phyloP scores from a whole-genome alignment of 2,329 filamentous ascomycete species.

The Penicillium sp. region DNA sequence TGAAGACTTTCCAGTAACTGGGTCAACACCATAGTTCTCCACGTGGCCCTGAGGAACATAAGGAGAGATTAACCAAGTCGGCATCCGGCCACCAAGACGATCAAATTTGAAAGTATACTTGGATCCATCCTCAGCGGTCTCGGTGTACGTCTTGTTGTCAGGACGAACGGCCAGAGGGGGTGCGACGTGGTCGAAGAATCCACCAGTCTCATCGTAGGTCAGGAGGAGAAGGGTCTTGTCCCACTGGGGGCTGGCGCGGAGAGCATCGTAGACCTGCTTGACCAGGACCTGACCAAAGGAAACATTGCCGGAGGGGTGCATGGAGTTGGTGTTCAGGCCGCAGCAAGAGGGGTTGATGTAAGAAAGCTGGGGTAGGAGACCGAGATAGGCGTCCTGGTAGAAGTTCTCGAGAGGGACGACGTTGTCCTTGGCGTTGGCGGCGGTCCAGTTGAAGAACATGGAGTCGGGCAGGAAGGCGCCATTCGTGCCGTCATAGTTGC shows the following conservation, averaged over 20 bases:
- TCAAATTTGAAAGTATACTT: constrained; percentile 34
- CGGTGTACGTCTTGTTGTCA: constrained; percentile 42
- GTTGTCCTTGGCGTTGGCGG: constrained; percentile 27
- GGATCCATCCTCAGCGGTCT: constrained; percentile 30
- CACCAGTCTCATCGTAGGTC: constrained; percentile 43
- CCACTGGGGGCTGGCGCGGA: constrained; percentile 42
- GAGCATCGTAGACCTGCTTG: constrained; percentile 42
- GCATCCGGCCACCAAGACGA: constrained; percentile 34
- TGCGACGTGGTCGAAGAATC: constrained; percentile 43
- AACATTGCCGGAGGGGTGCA: constrained; percentile 36
- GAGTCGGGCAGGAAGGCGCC: constrained; percentile 33
- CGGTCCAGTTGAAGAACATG: constrained; percentile 37
- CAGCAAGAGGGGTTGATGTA: constrained; percentile 45
- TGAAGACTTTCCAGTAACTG: constrained; percentile 27
- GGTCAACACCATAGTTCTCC: constrained; percentile 34
- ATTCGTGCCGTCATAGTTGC: constrained; percentile 38
- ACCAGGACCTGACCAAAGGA: constrained; percentile 42
- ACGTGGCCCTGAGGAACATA: constrained; percentile 29
- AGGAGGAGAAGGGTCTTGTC: constrained; percentile 40
- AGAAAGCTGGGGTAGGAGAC: constrained; percentile 35
- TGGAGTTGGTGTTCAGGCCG: constrained; percentile 35
- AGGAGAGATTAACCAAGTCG: constrained; percentile 37
- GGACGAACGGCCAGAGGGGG: constrained; percentile 38
- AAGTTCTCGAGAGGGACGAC: constrained; percentile 36
- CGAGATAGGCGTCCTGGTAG: constrained; percentile 37